Evolutionary conservation across 805 yeast genomes (phyloP), one percentile per base, ranked within the genome.

Genomic region (Metschnikowia matae): DNA sequence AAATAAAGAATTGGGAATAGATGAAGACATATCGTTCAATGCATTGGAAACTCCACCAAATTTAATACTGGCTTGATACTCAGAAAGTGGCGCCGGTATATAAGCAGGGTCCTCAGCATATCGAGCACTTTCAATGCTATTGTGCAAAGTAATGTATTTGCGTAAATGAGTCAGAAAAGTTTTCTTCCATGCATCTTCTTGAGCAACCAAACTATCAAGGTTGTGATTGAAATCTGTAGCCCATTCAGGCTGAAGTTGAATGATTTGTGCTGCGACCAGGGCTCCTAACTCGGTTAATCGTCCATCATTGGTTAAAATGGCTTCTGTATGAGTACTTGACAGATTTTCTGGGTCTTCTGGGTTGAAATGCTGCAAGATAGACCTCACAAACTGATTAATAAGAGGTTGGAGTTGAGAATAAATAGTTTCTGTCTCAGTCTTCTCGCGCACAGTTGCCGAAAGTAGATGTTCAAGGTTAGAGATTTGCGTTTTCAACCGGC

Each of bases 21-120:
- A 8, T 4, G 29, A n/a, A n/a, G n/a, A 8, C 1, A 8, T 4
- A 26, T 26, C 6, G 5, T 8, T 13, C 31, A 63, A 54, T 2
- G 71, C 71, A 51, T 66, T 67, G 40, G 55, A 54, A 45, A 54
- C 60, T 5, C 77, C 76, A 0, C 75, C 77, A 61, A 71, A 73
- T 33, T 66, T 69, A 8, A 70, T 56, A 39, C 73, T 65, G 4
- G 75, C 75, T 48, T 64, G 68, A 49, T 66, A 60, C 49, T 73
- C 77, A 6, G 65, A 63, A 47, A 68, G 46, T 45, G 58, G 62
- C 7, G 57, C 56, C 2, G 75, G 71, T 43, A 65, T 66, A 51
- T 73, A 72, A 18, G 46, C 49, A 2, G 57, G 53, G 47, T 69
- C 68, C 3, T 38, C 49, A 21, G 55, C 57, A 6, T 52, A 51